phyloP scores from a whole-genome alignment of 805 yeast species.

The Saccharomycopsis sp. region DNA sequence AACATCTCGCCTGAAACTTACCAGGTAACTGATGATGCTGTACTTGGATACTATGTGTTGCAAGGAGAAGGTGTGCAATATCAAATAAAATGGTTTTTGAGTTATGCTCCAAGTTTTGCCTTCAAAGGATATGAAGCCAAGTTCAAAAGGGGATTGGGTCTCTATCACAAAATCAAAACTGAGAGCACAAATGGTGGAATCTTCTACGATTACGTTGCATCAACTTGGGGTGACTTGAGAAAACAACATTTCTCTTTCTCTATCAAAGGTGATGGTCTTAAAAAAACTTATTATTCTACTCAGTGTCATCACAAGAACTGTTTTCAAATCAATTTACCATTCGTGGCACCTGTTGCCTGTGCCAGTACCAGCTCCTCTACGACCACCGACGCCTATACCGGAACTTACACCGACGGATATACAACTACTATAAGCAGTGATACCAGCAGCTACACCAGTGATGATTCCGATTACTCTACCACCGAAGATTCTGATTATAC shows the following conservation, averaged over 20 bases:
- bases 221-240: conserved; percentile 4
- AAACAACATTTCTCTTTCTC: conserved; percentile 2
- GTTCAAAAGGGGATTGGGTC: conserved; percentile 5
- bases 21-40: conserved; percentile 6
- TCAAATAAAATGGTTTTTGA: conserved; percentile 17
- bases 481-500: conserved; percentile 1
- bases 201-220: conserved; percentile 9
- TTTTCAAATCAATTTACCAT: conserved; percentile 4
- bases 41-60: conserved; percentile 14
- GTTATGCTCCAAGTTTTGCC: conserved; percentile 2
- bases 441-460: not conserved
- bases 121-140: not conserved
- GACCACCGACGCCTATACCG: not conserved
- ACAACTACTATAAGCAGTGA: not conserved
- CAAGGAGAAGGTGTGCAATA: conserved; percentile 1
- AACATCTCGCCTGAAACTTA: conserved; percentile 8
- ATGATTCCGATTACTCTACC: conserved; percentile 3
- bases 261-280: not conserved
- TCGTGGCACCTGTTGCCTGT: conserved; percentile 5
- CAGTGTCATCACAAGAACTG: conserved; percentile 3
- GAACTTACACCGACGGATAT: not conserved
- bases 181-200: conserved; percentile 10
- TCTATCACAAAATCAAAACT: conserved; percentile 7
- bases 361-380: not conserved
- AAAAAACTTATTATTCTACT: not conserved